Base-by-base conservation (phyloP, 495 filamentous ascomycete species). In the Annulohypoxylon stygium region DNA sequence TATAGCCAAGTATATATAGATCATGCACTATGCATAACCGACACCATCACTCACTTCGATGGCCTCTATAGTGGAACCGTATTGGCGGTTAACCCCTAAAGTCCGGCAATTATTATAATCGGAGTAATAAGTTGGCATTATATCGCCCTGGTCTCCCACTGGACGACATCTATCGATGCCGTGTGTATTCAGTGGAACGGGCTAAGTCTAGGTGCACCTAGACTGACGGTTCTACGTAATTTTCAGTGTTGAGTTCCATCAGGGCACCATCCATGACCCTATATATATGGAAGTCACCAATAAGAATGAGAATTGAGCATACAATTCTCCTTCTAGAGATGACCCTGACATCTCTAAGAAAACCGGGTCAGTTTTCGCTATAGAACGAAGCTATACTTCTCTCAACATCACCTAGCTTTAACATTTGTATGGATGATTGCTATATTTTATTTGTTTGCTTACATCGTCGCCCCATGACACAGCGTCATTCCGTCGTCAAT, bases 1-100 rank as follows among this genome's bases (percentile, higher is more conserved):
- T 67, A 67, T 66, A 65, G 36, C 26, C 33, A 62, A 50, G 55
- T 67, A 70, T 66, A 67, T 66, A 63, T 70, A 70, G 61, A 74
- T 67, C 58, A 74, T 70, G 67, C 71, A 54, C 37, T 60, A 63
- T 70, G 67, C 67, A 66, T 51, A 53, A 36, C 61, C 41, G 41
- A 70, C 61, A 55, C 57, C 61, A 14, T 57, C 58, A 54, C 50
- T 54, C 70, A 18, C 50, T 47, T 55, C 23, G 12, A 43, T 58
- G 5, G 23, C 58, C 64, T 34, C 39, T 61, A n/a, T 45, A 66
- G 55, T 60, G 50, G 36, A 36, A 41, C 51, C 33, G 1, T 30
- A 61, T 61, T 53, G 72, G 72, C 72, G 64, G 67, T 67, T 75
- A 70, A 54, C 30, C 25, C 43, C n/a, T 67, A 26, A 62, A 63